phyloP scores from a whole-genome alignment of 2,329 filamentous ascomycete genomes.

The Chrysoporthe austroafricana region DNA sequence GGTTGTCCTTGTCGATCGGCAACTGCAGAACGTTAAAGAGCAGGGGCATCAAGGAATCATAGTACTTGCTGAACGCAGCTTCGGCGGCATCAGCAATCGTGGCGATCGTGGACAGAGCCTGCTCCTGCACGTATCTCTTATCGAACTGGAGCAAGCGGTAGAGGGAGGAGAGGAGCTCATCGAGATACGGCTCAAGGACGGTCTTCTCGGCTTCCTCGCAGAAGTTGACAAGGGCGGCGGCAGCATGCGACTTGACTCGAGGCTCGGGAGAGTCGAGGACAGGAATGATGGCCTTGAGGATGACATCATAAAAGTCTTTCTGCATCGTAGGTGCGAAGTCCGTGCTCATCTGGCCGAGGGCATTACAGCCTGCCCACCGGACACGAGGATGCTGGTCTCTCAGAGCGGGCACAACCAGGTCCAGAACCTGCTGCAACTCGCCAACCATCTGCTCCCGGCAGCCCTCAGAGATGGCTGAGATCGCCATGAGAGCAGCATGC shows the following conservation, averaged over 20 bases:
- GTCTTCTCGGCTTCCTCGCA: slow-evolving; percentile 96
- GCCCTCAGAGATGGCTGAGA: slow-evolving; percentile 96
- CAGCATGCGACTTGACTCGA: slow-evolving; percentile 94
- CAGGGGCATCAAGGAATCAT: slow-evolving; percentile 92
- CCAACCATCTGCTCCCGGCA: slow-evolving; percentile 95
- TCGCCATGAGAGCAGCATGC: slow-evolving; percentile 97
- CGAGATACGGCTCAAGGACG: slow-evolving; percentile 89
- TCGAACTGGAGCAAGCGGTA: slow-evolving; percentile 87
- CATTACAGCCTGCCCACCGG: slow-evolving; percentile 96
- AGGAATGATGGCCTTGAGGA: slow-evolving; percentile 89
- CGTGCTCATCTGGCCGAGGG: slow-evolving; percentile 99
- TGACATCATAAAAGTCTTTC: slow-evolving; percentile 85
- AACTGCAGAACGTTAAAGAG: slow-evolving; percentile 87
- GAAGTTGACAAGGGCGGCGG: slow-evolving; percentile 97
- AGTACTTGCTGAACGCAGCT: slow-evolving; percentile 92
- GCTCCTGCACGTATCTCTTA: slow-evolving; percentile 96
- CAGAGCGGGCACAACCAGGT: slow-evolving; percentile 90
- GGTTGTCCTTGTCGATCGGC: slow-evolving; percentile 91
- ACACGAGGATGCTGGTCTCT: slow-evolving; percentile 91
- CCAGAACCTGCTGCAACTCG: slow-evolving; percentile 90
- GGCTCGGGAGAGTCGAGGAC: slow-evolving; percentile 89
- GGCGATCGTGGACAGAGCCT: slow-evolving; percentile 95
- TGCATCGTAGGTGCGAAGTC: slow-evolving; percentile 99
- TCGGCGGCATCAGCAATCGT: slow-evolving; percentile 99
- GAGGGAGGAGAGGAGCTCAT: slow-evolving; percentile 81